Percentiles rank a stretch among this genome's conserved stretches.
phyloP scores from a whole-genome alignment of 257 asterid species.

The Prunella vulgaris region DNA sequence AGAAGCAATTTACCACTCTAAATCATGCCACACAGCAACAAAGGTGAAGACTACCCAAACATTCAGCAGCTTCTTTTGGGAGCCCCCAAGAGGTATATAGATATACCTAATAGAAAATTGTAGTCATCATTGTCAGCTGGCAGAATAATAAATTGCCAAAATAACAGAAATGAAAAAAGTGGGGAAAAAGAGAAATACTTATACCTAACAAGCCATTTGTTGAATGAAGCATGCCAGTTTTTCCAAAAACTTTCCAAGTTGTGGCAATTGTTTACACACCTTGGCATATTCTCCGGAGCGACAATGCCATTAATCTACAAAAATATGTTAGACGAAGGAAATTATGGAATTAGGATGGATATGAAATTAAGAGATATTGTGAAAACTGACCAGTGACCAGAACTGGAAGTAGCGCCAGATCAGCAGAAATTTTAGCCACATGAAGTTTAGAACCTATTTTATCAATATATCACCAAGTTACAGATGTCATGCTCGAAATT shows the following conservation, averaged over 20 bases:
- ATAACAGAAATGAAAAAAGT: neutral
- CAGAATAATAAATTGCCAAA: constrained; percentile 15
- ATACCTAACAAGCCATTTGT: constrained; percentile 98
- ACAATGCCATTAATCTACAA: constrained; percentile 88
- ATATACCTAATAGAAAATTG: constrained; percentile 52
- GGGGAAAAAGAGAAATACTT: constrained; percentile 5
- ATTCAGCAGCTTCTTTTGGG: constrained; percentile 77
- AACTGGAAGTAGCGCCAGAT: constrained; percentile 94
- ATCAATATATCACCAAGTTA: constrained; percentile 15
- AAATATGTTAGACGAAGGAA: constrained; percentile 8
- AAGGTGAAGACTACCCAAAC: constrained; percentile 96
- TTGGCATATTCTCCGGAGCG: constrained; percentile 96
- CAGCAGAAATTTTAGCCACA: constrained; percentile 96
- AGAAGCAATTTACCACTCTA: constrained; percentile 72
- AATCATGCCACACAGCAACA: constrained; percentile 97
- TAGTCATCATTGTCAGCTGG: neutral
- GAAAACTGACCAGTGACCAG: constrained; percentile 80
- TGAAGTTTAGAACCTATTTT: constrained; percentile 82
- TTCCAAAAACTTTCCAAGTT: constrained; percentile 92
- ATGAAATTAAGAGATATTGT: neutral
- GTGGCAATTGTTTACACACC: constrained; percentile 88
- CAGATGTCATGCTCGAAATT: no score
- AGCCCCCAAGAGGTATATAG: constrained; percentile 95
- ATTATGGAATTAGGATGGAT: constrained; percentile 5
- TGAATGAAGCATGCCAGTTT: constrained; percentile 98